Percentiles rank a stretch among this genome's conserved stretches.
Evolutionary conservation across 1,284 basidiomycete species (phyloP).

Genomic region (Phylloporus sp.): DNA sequence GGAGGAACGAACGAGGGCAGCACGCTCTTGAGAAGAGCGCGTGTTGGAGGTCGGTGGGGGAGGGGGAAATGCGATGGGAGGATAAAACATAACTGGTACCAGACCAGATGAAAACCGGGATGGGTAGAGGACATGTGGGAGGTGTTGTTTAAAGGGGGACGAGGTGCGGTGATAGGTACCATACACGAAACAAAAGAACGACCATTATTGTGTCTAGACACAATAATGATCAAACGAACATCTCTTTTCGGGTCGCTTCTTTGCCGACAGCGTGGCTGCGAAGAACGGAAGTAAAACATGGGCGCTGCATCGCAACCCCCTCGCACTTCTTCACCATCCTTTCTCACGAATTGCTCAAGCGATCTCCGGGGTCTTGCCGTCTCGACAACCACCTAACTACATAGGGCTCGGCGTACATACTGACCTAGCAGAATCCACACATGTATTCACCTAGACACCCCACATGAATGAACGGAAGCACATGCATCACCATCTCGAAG

Average conservation of each 20-base stretch:
- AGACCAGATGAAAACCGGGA: conserved; percentile 19
- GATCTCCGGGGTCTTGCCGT: too few species aligned
- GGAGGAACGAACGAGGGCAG: conserved; percentile 58
- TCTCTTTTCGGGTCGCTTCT: background rate
- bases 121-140: background rate
- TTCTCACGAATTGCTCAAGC: too few species aligned
- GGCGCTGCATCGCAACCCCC: too few species aligned
- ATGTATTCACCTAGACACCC: too few species aligned
- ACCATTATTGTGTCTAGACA: conserved; percentile 15
- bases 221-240: conserved; percentile 18
- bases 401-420: too few species aligned
- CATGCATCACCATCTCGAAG: too few species aligned
- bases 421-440: too few species aligned
- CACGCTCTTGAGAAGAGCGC: conserved; percentile 55
- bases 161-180: conserved; percentile 12
- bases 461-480: too few species aligned
- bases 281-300: too few species aligned
- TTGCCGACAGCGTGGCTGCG: background rate
- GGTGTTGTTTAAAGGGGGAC: conserved; percentile 12
- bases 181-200: conserved; percentile 29
- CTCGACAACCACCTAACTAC: too few species aligned
- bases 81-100: conserved; percentile 26
- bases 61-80: conserved; percentile 37
- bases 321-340: too few species aligned
- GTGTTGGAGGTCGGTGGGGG: conserved; percentile 66